A percentile compares a stretch with the other conserved stretches of the same genome.
phyloP scores from a whole-genome alignment of 23 red algal species.

The Cyanidioschyzon merolae region DNA sequence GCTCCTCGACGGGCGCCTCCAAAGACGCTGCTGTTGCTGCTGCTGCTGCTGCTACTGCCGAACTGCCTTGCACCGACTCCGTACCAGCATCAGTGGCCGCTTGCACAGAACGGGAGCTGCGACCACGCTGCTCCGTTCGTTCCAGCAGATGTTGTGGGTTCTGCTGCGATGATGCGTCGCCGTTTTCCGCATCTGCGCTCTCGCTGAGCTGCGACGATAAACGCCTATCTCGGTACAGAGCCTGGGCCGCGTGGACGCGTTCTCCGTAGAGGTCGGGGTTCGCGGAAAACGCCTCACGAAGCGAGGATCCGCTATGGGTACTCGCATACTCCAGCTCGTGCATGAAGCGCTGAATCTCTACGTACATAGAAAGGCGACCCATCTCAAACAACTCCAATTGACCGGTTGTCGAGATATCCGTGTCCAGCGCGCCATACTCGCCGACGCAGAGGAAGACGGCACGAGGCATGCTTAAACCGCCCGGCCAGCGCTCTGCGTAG shows the following conservation, averaged over 20 bases:
- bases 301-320: neutral
- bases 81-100: too few relatives aligned
- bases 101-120: too few relatives aligned
- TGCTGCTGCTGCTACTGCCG: neutral
- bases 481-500: constrained; percentile 4
- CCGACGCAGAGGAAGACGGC: constrained; percentile 14
- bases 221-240: too few relatives aligned
- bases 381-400: constrained; percentile 15
- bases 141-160: neutral
- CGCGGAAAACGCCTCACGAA: neutral
- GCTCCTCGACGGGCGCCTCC: neutral
- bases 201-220: too few relatives aligned
- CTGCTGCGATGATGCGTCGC: neutral
- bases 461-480: neutral
- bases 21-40: neutral
- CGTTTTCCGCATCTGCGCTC: neutral
- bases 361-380: constrained; percentile 15
- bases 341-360: constrained; percentile 7
- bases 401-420: neutral
- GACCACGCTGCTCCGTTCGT: neutral
- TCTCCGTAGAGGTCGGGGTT: neutral
- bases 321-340: constrained; percentile 8
- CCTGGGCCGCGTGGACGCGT: neutral
- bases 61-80: too few relatives aligned
- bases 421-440: constrained; percentile 8